Conservation (phyloP, 1,284 basidiomycete genomes). For the Pisolithus thermaeus region DNA sequence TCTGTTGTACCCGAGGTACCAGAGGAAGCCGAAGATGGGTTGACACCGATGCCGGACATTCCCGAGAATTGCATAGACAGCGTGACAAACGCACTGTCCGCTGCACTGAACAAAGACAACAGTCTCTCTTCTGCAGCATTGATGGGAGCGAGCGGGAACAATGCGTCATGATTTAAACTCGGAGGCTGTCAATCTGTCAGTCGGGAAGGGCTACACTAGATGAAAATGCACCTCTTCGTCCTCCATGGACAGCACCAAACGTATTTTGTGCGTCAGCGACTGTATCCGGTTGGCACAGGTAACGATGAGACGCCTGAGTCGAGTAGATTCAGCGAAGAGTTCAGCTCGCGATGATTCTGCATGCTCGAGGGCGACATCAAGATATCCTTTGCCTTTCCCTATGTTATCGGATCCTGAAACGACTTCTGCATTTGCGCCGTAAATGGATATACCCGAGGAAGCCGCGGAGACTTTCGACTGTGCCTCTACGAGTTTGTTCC, state of each 20-base stretch:
- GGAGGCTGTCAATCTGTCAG: slow-evolving; percentile 15
- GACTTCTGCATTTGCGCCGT: slow-evolving; percentile 48
- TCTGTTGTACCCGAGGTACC: slow-evolving; percentile 28
- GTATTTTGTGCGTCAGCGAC: slow-evolving; percentile 42
- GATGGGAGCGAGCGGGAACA: slow-evolving; percentile 58
- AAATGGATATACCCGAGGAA: slow-evolving; percentile 43
- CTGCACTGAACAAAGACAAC: slow-evolving; percentile 39
- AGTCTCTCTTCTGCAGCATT: slow-evolving; percentile 50
- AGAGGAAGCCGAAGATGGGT: slow-evolving; percentile 1
- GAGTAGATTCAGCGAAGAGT: slow-evolving; percentile 66
- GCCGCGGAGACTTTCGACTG: slow-evolving; percentile 49
- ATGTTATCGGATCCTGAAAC: slow-evolving; percentile 43
- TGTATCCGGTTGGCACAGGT: slow-evolving; percentile 67
- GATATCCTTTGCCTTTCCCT: slow-evolving; percentile 47
- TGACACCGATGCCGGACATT: slow-evolving; percentile 11
- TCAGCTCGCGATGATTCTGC: slow-evolving; percentile 64
- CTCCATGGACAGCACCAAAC: slow-evolving; percentile 29
- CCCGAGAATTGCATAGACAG: slow-evolving; percentile 19
- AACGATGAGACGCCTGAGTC: slow-evolving; percentile 64
- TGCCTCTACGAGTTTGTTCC: slow-evolving; percentile 64
- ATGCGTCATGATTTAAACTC: slow-evolving; percentile 29
- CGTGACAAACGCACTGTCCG: slow-evolving; percentile 34
- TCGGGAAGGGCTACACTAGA: slow-evolving; percentile 7
- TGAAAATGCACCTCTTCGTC: slow-evolving; percentile 40
- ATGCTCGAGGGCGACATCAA: slow-evolving; percentile 71